These are phyloP conservation scores for Stylosanthes scabra DNA, from an alignment of 331 rosid species.

Conservation along the genomic window DNA sequence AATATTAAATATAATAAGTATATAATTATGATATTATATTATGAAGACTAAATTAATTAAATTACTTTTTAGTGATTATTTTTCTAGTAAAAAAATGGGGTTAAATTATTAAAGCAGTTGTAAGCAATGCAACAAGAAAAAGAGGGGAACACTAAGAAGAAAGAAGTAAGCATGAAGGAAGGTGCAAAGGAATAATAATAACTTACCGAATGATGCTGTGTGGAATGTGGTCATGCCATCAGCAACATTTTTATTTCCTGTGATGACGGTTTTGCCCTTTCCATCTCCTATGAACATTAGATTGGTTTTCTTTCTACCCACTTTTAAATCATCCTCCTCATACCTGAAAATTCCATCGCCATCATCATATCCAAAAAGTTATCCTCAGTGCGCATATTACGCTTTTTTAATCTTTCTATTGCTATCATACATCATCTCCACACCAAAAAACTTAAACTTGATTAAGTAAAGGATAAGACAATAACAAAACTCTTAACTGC, in stretches of 20 bases:
- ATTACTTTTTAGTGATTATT: too few species aligned
- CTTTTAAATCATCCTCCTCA: slow-evolving; percentile 84
- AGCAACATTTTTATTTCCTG: slow-evolving; percentile 57
- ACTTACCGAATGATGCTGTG: slow-evolving; percentile 86
- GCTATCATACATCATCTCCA: not conserved
- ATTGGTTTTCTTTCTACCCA: slow-evolving; percentile 83
- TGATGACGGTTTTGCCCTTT: slow-evolving; percentile 68
- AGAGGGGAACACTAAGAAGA: too few species aligned
- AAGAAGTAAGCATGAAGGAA: not conserved
- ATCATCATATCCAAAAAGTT: not conserved
- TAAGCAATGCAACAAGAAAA: not conserved
- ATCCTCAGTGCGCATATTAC: slow-evolving; percentile 10
- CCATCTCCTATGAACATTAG: slow-evolving; percentile 96
- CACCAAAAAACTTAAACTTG: not conserved
- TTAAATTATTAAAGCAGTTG: not conserved
- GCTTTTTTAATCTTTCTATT: not conserved
- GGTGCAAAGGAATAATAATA: not conserved
- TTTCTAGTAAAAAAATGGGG: too few species aligned
- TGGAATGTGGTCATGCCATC: slow-evolving; percentile 80
- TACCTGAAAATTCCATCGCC: slow-evolving; percentile 54
- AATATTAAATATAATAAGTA: too few species aligned
- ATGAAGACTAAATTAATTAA: too few species aligned
- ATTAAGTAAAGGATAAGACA: not conserved
- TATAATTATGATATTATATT: too few species aligned
- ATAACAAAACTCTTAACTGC: not conserved